Evolutionary conservation across 192 early-diverging fungal species (phyloP).

Genomic region (Umbelopsis ramanniana): DNA sequence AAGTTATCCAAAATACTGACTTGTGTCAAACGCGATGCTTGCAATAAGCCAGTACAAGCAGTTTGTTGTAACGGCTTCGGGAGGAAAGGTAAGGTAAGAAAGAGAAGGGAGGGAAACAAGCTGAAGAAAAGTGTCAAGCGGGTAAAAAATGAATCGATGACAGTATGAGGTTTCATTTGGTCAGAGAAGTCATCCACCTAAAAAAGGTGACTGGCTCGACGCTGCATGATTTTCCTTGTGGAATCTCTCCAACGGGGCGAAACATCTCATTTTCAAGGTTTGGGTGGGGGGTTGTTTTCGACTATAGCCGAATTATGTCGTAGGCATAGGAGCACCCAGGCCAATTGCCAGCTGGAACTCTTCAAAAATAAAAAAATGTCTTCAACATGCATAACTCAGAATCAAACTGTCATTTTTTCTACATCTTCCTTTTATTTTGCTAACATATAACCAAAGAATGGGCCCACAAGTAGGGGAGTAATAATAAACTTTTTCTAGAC

Average conservation of each 20-base stretch:
- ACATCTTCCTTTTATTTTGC: too few relatives aligned
- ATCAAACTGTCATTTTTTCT: too few relatives aligned
- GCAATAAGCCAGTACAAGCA: too few relatives aligned
- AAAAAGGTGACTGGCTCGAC: background rate
- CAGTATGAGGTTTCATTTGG: too few relatives aligned
- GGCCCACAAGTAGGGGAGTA: background rate
- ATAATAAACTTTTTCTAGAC: background rate
- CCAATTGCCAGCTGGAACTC: background rate
- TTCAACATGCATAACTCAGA: too few relatives aligned
- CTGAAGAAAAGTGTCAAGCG: too few relatives aligned
- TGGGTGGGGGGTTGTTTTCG: background rate
- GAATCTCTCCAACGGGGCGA: background rate
- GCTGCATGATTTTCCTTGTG: slow-evolving; percentile 2
- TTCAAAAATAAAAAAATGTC: background rate
- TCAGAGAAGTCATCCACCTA: background rate
- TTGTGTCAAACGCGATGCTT: too few relatives aligned
- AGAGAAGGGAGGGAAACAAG: too few relatives aligned
- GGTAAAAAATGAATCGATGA: too few relatives aligned
- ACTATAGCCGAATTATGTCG: background rate
- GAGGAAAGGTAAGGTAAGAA: too few relatives aligned
- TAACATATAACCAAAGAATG: too few relatives aligned
- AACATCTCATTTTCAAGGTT: background rate
- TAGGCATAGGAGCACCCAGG: background rate
- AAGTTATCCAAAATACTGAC: background rate
- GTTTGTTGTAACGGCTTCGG: too few relatives aligned